Evolutionary conservation across 495 filamentous ascomycete species (phyloP).

Genomic region (Bathelium albidoporum): DNA sequence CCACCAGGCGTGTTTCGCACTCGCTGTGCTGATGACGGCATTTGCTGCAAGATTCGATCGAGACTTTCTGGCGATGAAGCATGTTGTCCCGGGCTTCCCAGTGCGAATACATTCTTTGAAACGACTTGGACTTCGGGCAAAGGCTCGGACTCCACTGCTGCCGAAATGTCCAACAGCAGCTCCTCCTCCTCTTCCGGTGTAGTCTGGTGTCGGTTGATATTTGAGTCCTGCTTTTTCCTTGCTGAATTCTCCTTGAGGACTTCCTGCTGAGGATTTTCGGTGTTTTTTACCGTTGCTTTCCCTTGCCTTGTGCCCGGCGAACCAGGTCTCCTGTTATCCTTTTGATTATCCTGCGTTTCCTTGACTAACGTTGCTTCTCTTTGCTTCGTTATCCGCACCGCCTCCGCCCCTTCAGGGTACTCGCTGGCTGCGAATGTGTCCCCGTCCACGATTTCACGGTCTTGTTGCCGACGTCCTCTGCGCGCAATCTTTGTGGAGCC

Average conservation of each 20-base stretch:
- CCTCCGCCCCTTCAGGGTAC: neutral
- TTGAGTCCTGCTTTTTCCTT: neutral
- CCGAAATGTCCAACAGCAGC: neutral
- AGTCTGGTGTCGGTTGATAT: neutral
- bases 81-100: neutral
- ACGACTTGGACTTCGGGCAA: neutral
- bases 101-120: neutral
- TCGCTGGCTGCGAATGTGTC: neutral
- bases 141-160: neutral
- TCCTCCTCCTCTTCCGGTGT: neutral
- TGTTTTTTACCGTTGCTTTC: neutral
- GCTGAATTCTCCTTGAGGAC: neutral
- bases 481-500: neutral
- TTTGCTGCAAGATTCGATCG: neutral
- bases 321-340: neutral
- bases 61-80: neutral
- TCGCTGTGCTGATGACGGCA: conserved; percentile 9
- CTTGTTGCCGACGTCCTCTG: neutral
- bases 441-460: neutral
- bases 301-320: neutral
- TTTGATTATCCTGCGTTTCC: neutral
- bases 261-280: neutral
- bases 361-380: neutral
- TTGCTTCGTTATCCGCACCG: neutral
- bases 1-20: conserved; percentile 37